These are phyloP conservation scores for Lentinula sp. DNA, from an alignment of 768 basidiomycete species.

Conservation along the genomic window DNA sequence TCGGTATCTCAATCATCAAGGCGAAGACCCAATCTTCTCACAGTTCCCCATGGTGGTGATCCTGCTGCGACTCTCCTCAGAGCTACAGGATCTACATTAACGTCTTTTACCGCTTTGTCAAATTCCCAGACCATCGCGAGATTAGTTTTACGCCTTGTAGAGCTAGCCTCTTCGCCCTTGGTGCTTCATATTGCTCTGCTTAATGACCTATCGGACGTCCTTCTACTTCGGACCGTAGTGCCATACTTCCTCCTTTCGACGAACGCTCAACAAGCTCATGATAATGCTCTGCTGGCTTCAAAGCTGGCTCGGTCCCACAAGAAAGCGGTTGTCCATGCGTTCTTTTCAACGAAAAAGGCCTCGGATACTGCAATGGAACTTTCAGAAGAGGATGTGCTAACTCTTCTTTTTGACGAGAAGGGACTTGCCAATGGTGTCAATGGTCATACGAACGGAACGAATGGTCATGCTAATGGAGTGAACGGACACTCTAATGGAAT, in stretches of 20 bases:
- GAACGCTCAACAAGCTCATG: slow-evolving; percentile 76
- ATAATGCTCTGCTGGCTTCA: slow-evolving; percentile 84
- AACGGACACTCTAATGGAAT: slow-evolving; percentile 14
- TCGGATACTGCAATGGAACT: slow-evolving; percentile 41
- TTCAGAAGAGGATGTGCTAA: slow-evolving; percentile 49
- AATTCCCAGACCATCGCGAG: slow-evolving; percentile 47
- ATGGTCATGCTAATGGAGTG: slow-evolving; percentile 9
- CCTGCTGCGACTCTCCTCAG: slow-evolving; percentile 51
- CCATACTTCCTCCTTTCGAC: slow-evolving; percentile 81
- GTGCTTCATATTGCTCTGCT: slow-evolving; percentile 66
- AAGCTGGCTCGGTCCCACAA: slow-evolving; percentile 64
- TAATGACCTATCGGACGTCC: slow-evolving; percentile 66
- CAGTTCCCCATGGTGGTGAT: slow-evolving; percentile 62
- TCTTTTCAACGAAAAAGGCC: slow-evolving; percentile 38
- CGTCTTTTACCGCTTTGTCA: slow-evolving; percentile 53
- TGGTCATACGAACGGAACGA: slow-evolving; percentile 10
- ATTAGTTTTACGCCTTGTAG: slow-evolving; percentile 63
- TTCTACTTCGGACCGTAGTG: slow-evolving; percentile 71
- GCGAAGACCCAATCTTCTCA: slow-evolving; percentile 36
- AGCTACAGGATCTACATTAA: slow-evolving; percentile 36
- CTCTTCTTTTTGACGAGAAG: slow-evolving; percentile 51
- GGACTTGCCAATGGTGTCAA: slow-evolving; percentile 28
- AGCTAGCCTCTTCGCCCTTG: slow-evolving; percentile 58
- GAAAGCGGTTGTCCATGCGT: slow-evolving; percentile 83
- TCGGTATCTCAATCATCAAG: slow-evolving; percentile 26